phyloP scores from a whole-genome alignment of 2,329 filamentous ascomycete species.

The Fusarium pseudonygamai region DNA sequence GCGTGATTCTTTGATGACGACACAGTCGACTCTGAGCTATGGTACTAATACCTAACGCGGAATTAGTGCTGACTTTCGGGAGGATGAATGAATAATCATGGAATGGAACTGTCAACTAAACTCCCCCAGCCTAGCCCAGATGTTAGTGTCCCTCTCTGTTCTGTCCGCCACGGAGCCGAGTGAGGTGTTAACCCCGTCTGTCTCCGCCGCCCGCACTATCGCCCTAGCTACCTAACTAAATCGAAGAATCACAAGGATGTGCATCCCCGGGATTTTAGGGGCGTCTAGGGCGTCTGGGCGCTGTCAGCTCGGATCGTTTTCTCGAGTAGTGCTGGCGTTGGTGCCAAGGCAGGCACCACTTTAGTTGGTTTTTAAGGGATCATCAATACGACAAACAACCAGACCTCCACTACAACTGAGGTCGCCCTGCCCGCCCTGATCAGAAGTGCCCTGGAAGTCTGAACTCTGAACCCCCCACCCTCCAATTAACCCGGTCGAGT shows the following conservation, averaged over 20 bases:
- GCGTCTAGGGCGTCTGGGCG: not conserved
- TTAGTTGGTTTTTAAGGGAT: conserved; percentile 9
- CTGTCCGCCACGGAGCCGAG: not conserved
- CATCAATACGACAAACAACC: conserved; percentile 20
- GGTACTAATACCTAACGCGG: conserved; percentile 12
- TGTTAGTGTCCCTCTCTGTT: not conserved
- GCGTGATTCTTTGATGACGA: conserved; percentile 28
- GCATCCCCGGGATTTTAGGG: conserved; percentile 18
- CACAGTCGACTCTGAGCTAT: conserved; percentile 1
- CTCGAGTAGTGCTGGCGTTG: conserved; percentile 1
- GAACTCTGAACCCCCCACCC: not conserved
- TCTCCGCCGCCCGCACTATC: conserved; percentile 4
- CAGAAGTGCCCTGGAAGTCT: not conserved
- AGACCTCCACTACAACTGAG: not conserved
- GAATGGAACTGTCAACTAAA: conserved; percentile 4
- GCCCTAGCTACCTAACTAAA: conserved; percentile 15
- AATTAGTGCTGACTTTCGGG: conserved; percentile 30
- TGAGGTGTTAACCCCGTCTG: not conserved
- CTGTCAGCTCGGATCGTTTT: conserved; percentile 19
- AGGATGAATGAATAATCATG: conserved; percentile 19
- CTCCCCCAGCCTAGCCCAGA: not conserved
- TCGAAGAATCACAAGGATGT: not conserved
- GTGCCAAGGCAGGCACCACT: conserved; percentile 24
- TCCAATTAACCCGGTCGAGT: not conserved
- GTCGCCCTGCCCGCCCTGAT: not conserved